These are phyloP conservation scores for Cryptosporidium tyzzeri DNA, from an alignment of 169 alveolate genomes.

Conservation along the genomic window DNA sequence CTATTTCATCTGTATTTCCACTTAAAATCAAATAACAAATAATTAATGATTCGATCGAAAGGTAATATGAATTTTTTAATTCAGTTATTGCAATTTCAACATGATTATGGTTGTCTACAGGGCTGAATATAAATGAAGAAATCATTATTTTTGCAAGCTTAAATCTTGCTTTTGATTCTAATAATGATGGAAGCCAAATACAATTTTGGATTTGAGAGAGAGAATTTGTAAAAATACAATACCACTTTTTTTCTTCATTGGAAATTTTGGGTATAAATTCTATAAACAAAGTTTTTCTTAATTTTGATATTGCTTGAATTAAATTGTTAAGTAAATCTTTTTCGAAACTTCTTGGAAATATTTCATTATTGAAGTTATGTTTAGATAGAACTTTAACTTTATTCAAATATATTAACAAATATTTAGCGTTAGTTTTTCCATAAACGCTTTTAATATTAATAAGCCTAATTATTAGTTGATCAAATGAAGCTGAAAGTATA, in stretches of 20 bases:
- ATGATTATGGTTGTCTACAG: background rate
- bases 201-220: constrained; percentile 17
- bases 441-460: constrained; percentile 20
- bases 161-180: constrained; percentile 48
- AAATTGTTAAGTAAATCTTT: background rate
- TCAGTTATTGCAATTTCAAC: background rate
- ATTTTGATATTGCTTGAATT: background rate
- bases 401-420: background rate
- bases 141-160: constrained; percentile 43
- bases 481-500: constrained; percentile 22
- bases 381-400: background rate
- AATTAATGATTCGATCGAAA: constrained; percentile 31
- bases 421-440: constrained; percentile 12
- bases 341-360: background rate
- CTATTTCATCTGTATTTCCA: constrained; percentile 12
- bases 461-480: background rate
- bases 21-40: constrained; percentile 20
- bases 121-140: background rate
- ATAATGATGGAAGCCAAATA: constrained; percentile 56
- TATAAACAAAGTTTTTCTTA: constrained; percentile 7
- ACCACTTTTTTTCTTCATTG: constrained; percentile 13
- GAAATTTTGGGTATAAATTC: constrained; percentile 7
- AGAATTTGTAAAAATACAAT: background rate
- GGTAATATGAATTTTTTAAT: constrained; percentile 32
- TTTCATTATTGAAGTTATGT: background rate